These are phyloP conservation scores for Bretschneidera sinensis DNA, from an alignment of 345 rosid species.

Conservation along the genomic window DNA sequence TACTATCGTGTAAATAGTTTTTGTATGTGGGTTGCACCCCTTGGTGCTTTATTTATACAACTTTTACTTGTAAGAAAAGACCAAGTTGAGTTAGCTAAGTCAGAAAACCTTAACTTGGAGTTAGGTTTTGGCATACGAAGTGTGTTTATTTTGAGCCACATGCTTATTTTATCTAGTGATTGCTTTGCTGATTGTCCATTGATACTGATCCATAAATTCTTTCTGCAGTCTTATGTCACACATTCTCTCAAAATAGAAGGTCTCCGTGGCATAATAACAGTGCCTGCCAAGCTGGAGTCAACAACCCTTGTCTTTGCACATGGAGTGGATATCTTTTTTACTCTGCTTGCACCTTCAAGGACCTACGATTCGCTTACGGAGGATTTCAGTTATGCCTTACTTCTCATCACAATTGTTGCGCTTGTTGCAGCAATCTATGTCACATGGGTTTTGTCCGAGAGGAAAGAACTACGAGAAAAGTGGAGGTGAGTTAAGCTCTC, in stretches of 20 bases:
- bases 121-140: no score
- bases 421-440: conserved; percentile 80
- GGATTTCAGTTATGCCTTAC: conserved; percentile 88
- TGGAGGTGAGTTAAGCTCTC: conserved; percentile 60
- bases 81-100: no score
- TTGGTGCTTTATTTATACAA: no score
- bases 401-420: conserved; percentile 78
- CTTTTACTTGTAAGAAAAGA: no score
- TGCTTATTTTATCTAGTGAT: background rate
- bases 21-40: no score
- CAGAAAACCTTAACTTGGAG: no score
- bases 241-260: conserved; percentile 88
- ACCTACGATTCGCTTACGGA: conserved; percentile 95
- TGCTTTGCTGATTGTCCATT: background rate
- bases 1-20: no score
- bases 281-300: conserved; percentile 96
- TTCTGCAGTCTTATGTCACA: conserved; percentile 71
- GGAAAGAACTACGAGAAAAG: conserved; percentile 77
- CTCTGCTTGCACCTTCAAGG: conserved; percentile 90
- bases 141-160: no score
- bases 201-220: background rate
- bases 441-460: conserved; percentile 84
- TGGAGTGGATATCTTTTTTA: conserved; percentile 89
- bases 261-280: conserved; percentile 68
- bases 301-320: conserved; percentile 82